A percentile compares a stretch with the other conserved stretches of the same genome.
Evolutionary conservation across 73 alveolate genomes (phyloP).

Genomic region (Tetrahymena borealis): DNA sequence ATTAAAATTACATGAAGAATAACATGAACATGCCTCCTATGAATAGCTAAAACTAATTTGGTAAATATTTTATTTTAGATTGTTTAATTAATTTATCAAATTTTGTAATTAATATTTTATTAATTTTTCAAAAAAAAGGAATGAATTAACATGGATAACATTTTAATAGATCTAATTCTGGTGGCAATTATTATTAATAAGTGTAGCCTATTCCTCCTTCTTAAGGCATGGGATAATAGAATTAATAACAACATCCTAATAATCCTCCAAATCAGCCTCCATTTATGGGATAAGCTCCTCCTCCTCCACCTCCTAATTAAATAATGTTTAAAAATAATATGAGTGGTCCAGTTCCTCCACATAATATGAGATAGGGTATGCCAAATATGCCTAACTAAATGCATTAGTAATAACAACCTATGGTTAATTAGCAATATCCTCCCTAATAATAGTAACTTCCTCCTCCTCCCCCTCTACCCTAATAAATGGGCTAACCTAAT

Average conservation of each 20-base stretch:
- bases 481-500: background rate
- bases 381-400: background rate
- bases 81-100: background rate
- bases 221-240: background rate
- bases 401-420: background rate
- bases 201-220: background rate
- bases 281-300: background rate
- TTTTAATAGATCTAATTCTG: background rate
- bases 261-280: background rate
- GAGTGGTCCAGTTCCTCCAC: background rate
- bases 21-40: background rate
- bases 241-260: background rate
- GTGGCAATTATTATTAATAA: background rate
- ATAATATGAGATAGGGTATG: background rate
- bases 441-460: background rate
- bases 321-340: background rate
- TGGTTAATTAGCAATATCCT: background rate
- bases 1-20: background rate
- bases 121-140: background rate
- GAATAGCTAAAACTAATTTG: background rate
- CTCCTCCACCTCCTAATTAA: background rate
- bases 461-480: background rate
- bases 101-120: background rate
- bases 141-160: background rate
- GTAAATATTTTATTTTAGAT: background rate